Base-by-base conservation (phyloP, 2,329 filamentous ascomycete species). In the Fusarium sp. region DNA sequence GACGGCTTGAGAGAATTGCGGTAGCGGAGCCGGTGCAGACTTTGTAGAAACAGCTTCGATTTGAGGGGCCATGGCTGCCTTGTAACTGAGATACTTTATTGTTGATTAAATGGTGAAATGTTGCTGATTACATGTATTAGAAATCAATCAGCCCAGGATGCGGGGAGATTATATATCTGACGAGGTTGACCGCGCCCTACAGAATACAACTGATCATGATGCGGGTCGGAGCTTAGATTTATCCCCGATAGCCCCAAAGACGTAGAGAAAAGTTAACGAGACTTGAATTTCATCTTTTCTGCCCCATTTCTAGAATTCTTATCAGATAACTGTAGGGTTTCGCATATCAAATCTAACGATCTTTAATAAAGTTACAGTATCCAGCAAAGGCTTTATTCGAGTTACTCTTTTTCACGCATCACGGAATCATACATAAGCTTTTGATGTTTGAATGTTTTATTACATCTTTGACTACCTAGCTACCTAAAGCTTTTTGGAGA, bases 1-100 rank as follows among this genome's bases (percentile, higher is more conserved):
- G 72, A 91, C 83, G 42, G 88, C 89, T 75, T 91, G 87, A 5
- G 85, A 89, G 78, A 89, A 87, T 73, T 89, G 85, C 0, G 50
- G 58, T 12, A 60, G 32, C 7, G 50, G 58, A 56, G 58, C 50
- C 86, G 86, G 42, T 88, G 78, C 26, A 69, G 71, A 48, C 2
- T 41, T 30, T 37, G 48, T 66, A 2, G 32, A 54, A 17, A 65
- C 38, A 26, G 64, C 46, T 65, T 67, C 32, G 3, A 65, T 60
- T 3, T 33, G 52, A 49, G 42, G 53, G 3, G 59, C 18, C 59
- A 62, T 62, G 23, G 27, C 35, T 30, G 30, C 12, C 40, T n/a
- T 48, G 8, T 17, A 18, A 18, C 4, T 17, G 26, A n/a, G 7
- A 15, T 6, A 38, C 3, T 7, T 40, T 38, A 1, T 18, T 26